Evolutionary conservation across 2,329 filamentous ascomycete species (phyloP).

Genomic region (Alternaria sp.): DNA sequence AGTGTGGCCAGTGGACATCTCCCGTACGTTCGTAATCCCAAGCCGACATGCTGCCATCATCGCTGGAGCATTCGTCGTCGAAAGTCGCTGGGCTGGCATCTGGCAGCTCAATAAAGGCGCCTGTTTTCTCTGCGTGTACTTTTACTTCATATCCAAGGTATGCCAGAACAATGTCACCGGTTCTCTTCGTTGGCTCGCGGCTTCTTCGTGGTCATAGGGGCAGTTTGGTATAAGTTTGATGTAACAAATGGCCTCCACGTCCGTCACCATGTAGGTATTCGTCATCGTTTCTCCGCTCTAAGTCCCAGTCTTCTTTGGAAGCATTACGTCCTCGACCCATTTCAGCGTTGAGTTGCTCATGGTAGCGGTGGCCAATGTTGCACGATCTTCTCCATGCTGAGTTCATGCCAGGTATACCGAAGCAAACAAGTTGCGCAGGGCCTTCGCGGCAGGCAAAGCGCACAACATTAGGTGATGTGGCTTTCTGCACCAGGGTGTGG

Average conservation of each 20-base stretch:
- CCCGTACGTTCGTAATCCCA: background rate
- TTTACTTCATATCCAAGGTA: background rate
- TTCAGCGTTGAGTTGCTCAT: background rate
- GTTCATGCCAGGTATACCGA: background rate
- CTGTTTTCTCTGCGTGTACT: background rate
- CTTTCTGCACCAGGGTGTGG: background rate
- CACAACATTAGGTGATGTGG: background rate
- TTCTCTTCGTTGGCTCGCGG: background rate
- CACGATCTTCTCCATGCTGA: background rate
- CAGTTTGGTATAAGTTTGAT: background rate
- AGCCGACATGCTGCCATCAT: background rate
- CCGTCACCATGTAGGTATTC: background rate
- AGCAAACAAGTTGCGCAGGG: background rate
- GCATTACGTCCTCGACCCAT: background rate
- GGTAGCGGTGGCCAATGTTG: background rate
- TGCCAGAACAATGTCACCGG: background rate
- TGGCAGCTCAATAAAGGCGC: background rate
- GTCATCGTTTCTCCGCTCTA: background rate
- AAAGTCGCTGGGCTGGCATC: background rate
- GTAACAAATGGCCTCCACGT: background rate
- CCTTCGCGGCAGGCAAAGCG: background rate
- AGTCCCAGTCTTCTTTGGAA: background rate
- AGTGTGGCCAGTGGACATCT: background rate
- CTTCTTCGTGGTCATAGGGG: background rate
- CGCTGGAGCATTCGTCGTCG: background rate